Percentiles rank a stretch among this genome's conserved stretches.
These are phyloP conservation scores for Arthrobotrys sinensis DNA, from an alignment of 2,329 filamentous ascomycete species.

Conservation along the genomic window DNA sequence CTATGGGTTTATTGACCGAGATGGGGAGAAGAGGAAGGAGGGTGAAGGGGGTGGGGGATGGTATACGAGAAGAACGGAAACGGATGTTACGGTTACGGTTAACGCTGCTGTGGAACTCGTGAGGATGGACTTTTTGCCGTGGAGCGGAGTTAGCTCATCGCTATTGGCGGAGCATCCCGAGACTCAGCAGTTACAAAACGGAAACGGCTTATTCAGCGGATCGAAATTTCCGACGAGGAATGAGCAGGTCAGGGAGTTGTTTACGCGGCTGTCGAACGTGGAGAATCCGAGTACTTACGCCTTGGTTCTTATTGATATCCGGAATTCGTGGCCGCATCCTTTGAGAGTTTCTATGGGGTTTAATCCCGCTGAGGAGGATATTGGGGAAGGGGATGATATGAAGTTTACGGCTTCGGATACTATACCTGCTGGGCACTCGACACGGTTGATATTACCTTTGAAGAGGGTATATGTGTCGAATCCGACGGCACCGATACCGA, in stretches of 20 bases:
- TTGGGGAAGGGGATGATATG: slow-evolving; percentile 67
- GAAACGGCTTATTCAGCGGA: slow-evolving; percentile 66
- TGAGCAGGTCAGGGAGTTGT: slow-evolving; percentile 69
- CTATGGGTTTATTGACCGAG: slow-evolving; percentile 78
- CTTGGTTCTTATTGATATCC: slow-evolving; percentile 84
- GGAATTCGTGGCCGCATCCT: slow-evolving; percentile 90
- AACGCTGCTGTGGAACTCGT: slow-evolving; percentile 90
- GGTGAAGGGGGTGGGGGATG: slow-evolving; percentile 79
- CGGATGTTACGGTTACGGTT: slow-evolving; percentile 88
- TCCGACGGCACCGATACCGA: slow-evolving; percentile 82
- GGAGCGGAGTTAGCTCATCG: slow-evolving; percentile 73
- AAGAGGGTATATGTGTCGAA: slow-evolving; percentile 83
- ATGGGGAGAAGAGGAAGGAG: slow-evolving; percentile 69
- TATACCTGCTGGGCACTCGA: slow-evolving; percentile 79
- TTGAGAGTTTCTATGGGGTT: slow-evolving; percentile 76
- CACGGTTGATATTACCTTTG: slow-evolving; percentile 81
- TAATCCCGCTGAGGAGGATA: slow-evolving; percentile 61
- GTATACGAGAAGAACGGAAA: slow-evolving; percentile 84
- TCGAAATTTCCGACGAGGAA: slow-evolving; percentile 62
- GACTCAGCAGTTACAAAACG: slow-evolving; percentile 61
- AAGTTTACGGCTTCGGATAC: slow-evolving; percentile 69
- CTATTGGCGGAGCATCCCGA: slow-evolving; percentile 32
- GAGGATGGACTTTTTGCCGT: slow-evolving; percentile 84
- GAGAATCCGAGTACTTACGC: slow-evolving; percentile 76
- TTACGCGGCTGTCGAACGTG: slow-evolving; percentile 68